Conservation (phyloP, 352 stramenopile genomes). For the Phytophthora podocarpi region DNA sequence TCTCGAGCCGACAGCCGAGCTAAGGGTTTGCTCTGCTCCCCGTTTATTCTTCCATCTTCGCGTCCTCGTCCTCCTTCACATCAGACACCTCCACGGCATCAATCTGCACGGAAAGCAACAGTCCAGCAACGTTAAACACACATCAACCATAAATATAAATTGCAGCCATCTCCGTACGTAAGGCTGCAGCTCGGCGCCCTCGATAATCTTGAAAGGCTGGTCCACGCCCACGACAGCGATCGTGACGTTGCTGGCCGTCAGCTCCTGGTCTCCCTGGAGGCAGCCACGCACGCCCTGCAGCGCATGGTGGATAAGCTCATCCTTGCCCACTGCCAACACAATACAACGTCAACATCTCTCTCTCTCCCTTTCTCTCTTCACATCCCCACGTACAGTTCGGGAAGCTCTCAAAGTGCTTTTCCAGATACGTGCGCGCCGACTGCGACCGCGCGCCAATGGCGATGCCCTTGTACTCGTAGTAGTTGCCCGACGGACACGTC, state of each 20-base stretch:
- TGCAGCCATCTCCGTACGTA: conserved; percentile 77
- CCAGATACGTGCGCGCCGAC: conserved; percentile 98
- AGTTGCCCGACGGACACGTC: conserved; percentile 98
- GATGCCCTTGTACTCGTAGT: conserved; percentile 99
- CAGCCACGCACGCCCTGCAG: conserved; percentile 96
- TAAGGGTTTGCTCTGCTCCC: neutral
- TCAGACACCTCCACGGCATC: conserved; percentile 87
- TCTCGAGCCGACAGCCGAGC: conserved; percentile 1
- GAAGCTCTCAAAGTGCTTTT: conserved; percentile 98
- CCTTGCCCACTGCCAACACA: conserved; percentile 67
- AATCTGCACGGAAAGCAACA: conserved; percentile 51
- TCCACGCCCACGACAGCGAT: conserved; percentile 95
- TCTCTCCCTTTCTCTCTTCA: neutral
- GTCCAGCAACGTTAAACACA: neutral
- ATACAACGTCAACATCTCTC: neutral
- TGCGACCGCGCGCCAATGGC: conserved; percentile 98
- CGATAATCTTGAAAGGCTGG: conserved; percentile 94
- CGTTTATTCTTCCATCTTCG: conserved; percentile 84
- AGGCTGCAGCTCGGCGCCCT: conserved; percentile 92
- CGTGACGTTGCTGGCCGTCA: conserved; percentile 93
- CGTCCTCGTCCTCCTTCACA: conserved; percentile 78
- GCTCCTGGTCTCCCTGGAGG: conserved; percentile 95
- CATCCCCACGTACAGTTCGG: conserved; percentile 56
- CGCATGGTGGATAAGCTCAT: conserved; percentile 99
- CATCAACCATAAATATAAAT: neutral